Conservation (phyloP, 768 basidiomycete genomes). For the Trametes punicea region DNA sequence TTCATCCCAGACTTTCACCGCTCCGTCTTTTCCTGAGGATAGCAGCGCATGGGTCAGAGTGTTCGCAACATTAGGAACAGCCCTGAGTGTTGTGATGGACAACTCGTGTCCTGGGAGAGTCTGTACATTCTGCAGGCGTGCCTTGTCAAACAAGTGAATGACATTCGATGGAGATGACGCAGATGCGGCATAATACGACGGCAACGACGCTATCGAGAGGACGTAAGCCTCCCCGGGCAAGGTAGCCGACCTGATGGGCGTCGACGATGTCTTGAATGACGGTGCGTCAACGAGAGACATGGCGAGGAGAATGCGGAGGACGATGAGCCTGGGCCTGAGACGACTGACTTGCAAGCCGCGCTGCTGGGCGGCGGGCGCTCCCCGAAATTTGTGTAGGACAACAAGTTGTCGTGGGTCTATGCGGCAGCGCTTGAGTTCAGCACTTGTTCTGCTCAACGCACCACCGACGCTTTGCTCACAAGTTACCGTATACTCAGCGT, state of each 20-base stretch:
- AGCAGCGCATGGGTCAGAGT: slow-evolving; percentile 45
- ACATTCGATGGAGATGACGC: slow-evolving; percentile 59
- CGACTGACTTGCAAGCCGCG: neutral
- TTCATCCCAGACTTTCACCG: slow-evolving; percentile 73
- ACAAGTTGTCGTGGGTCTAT: no score
- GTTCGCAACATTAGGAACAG: slow-evolving; percentile 41
- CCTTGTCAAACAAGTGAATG: slow-evolving; percentile 66
- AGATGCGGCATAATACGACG: slow-evolving; percentile 54
- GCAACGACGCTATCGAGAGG: slow-evolving; percentile 50
- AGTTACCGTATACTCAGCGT: no score
- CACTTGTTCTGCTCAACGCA: no score
- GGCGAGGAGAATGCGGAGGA: neutral
- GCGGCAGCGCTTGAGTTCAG: no score
- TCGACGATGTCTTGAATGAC: slow-evolving; percentile 22
- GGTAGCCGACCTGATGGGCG: slow-evolving; percentile 31
- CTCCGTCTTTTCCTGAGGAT: slow-evolving; percentile 69
- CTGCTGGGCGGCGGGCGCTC: neutral
- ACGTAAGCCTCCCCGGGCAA: slow-evolving; percentile 54
- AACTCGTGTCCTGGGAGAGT: slow-evolving; percentile 55
- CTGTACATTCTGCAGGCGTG: slow-evolving; percentile 43
- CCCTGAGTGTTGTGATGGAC: slow-evolving; percentile 54
- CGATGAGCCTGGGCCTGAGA: slow-evolving; percentile 3
- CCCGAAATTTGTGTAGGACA: slow-evolving; percentile 5
- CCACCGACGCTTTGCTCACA: no score
- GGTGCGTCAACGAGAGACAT: slow-evolving; percentile 36